Evolutionary conservation across 768 basidiomycete species (phyloP).

Genomic region (Boletus sp.): DNA sequence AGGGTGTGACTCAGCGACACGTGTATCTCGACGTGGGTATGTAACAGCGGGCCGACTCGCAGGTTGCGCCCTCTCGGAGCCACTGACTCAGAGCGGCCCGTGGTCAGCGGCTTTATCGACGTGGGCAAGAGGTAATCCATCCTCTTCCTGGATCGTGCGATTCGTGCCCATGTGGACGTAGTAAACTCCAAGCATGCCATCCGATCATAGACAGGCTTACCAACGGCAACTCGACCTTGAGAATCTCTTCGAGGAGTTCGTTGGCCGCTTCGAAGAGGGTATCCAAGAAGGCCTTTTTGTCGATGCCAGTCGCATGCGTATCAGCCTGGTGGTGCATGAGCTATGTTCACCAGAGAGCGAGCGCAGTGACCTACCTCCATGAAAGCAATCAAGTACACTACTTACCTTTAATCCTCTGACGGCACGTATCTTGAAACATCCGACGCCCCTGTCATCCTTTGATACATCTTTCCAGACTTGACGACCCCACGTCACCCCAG

Average conservation of each 20-base stretch:
- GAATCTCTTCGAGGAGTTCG: neutral
- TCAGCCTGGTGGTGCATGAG: neutral
- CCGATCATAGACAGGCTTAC: neutral
- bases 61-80: no score
- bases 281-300: neutral
- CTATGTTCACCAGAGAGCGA: neutral
- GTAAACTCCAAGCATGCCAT: neutral
- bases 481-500: no score
- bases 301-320: neutral
- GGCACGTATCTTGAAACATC: slow-evolving; percentile 1
- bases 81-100: no score
- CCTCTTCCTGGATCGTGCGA: no score
- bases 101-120: no score
- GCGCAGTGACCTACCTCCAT: neutral
- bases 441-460: neutral
- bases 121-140: no score
- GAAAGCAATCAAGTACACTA: neutral
- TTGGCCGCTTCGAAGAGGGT: neutral
- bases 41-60: no score
- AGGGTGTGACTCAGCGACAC: no score
- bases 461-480: slow-evolving; percentile 1
- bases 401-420: neutral
- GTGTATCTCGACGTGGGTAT: no score
- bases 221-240: neutral
- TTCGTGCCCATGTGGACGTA: no score